A percentile compares a stretch with the other conserved stretches of the same genome.
Conservation (phyloP, 768 basidiomycete genomes). For the Mycena pura region DNA sequence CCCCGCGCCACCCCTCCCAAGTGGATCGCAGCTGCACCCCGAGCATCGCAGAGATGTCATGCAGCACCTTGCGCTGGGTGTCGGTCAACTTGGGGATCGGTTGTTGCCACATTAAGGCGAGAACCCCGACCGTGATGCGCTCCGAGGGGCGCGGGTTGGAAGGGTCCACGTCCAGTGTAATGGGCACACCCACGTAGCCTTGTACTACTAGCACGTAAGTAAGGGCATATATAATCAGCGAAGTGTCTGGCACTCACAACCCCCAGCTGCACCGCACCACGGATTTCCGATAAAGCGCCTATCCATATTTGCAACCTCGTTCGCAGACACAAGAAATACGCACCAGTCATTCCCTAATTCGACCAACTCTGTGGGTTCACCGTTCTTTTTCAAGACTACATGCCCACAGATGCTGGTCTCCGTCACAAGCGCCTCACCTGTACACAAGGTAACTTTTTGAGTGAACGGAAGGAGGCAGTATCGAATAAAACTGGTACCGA, state of each 20-base stretch:
- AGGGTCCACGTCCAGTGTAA: slow-evolving; percentile 5
- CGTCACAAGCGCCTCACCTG: slow-evolving; percentile 3
- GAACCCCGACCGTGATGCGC: slow-evolving; percentile 9
- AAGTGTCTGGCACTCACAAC: too few relatives aligned
- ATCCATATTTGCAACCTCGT: too few relatives aligned
- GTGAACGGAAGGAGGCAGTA: too few relatives aligned
- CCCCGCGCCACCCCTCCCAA: slow-evolving; percentile 14
- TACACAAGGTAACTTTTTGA: too few relatives aligned
- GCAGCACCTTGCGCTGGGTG: slow-evolving; percentile 6
- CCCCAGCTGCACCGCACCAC: too few relatives aligned
- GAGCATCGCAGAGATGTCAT: slow-evolving; percentile 10
- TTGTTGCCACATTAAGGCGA: slow-evolving; percentile 4
- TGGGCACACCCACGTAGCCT: slow-evolving; percentile 14
- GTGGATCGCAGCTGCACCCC: slow-evolving; percentile 9
- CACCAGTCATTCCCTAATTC: slow-evolving; percentile 8
- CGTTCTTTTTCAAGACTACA: slow-evolving; percentile 16
- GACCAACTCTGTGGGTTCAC: slow-evolving; percentile 1
- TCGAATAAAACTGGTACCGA: not conserved
- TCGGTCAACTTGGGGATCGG: not conserved
- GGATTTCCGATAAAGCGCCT: slow-evolving; percentile 15
- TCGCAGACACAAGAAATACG: not conserved
- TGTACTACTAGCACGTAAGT: too few relatives aligned
- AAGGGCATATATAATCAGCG: too few relatives aligned
- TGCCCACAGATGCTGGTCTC: slow-evolving; percentile 21
- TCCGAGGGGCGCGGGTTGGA: not conserved